Evolutionary conservation across 75 land plant genomes (phyloP).

Genomic region (Azolla pinnata): DNA sequence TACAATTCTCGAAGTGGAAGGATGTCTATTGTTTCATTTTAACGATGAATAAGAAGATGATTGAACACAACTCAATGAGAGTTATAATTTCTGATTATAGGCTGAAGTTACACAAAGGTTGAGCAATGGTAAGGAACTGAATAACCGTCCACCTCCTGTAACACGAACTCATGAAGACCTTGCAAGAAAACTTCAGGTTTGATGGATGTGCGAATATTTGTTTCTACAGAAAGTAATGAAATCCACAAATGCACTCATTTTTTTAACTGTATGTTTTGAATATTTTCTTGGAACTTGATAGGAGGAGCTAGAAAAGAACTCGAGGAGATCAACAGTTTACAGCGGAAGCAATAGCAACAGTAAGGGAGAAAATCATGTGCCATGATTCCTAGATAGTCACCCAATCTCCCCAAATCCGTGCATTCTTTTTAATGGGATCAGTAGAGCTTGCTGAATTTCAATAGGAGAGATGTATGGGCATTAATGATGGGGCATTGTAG

Average conservation of each 20-base stretch:
- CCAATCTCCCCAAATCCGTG: too few species aligned
- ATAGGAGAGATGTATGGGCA: too few species aligned
- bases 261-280: not conserved
- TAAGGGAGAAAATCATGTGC: conserved; percentile 3
- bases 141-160: conserved; percentile 30
- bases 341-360: conserved; percentile 1
- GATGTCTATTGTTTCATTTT: too few species aligned
- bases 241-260: not conserved
- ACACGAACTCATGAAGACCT: conserved; percentile 82
- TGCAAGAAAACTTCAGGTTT: conserved; percentile 87
- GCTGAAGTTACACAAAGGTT: conserved; percentile 90
- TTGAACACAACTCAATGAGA: not conserved
- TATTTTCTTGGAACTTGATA: not conserved
- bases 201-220: not conserved
- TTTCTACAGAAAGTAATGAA: not conserved
- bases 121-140: conserved; percentile 55
- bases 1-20: too few species aligned
- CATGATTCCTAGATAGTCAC: too few species aligned
- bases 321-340: conserved; percentile 18
- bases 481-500: too few species aligned
- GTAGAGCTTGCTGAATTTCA: too few species aligned
- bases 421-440: too few species aligned
- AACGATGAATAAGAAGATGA: too few species aligned
- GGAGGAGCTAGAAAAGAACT: conserved; percentile 35
- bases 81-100: conserved; percentile 26